Base-by-base conservation (phyloP, 2,329 filamentous ascomycete species). In the Neopestalotiopsis rosae region DNA sequence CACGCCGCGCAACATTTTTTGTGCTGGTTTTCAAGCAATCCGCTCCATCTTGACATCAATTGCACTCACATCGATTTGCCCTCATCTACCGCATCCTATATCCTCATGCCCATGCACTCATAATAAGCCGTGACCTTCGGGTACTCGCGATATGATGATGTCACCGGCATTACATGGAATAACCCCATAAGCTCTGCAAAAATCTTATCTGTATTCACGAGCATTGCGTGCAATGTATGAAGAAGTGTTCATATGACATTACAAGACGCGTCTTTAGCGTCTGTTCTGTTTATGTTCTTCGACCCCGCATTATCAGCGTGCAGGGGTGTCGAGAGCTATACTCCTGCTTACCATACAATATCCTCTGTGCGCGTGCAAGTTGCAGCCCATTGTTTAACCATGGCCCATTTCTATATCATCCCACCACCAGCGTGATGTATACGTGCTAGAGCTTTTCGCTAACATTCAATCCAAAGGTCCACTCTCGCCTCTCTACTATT, bases 401-500 rank as follows among this genome's bases (percentile, higher is more conserved):
- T 7, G 10, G 20, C 13, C 10, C 57, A 14, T 34, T 28, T 14
- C 30, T 30, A 12, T 59, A 10, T 28, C 20, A 52, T 17, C 45
- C 20, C 28, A 28, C 28, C 13, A 28, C 13, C 28, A 5, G 5
- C 56, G 13, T 58, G n/a, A 38, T 13, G 4, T 40, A 34, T 12
- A 38, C 20, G 24, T 20, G 14, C 12, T 9, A 5, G 17, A 38
- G 5, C 49, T 14, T 32, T 65, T 67, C 56, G 68, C 81, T 87
- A 80, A 88, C 80, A 52, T 9, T 69, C 20, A 3, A 64, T 45
- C 24, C 69, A 32, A 79, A 95, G 93, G 90, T 95, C 73, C 89
- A 93, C 75, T 87, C 92, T 76, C 90, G 93, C 68, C 90, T 97
- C 72, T 90, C 91, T 72, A 93, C 91, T 69, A 91, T 98, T 65